Evolutionary conservation across 2,329 filamentous ascomycete genomes (phyloP), one percentile per base, ranked within the genome.

Genomic region (Simplicillium sp.): DNA sequence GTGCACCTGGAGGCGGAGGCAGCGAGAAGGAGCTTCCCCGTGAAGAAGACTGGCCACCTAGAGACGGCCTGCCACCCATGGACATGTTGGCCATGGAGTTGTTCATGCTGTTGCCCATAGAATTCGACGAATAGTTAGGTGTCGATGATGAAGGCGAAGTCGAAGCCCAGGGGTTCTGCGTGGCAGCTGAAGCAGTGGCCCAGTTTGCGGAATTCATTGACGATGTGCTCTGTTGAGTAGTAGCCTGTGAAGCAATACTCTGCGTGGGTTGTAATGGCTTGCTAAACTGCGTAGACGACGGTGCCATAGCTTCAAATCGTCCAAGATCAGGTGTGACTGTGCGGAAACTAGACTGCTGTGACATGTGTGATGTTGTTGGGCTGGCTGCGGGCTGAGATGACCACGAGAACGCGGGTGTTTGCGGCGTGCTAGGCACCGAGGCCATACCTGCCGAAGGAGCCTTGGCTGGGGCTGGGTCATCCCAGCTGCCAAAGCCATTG

Each of bases 201-300:
- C 74, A 75, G 59, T 76, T 69, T 42, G 76, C 62, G 13, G 68
- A 65, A 1, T 67, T 60, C 6, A 58, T 52, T 2, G 56, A 46
- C 11, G 48, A 39, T 33, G 31, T 33, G 12, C 7, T 15, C 17
- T 44, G 34, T 16, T 45, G 37, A 33, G 38, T 48, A 35, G 54
- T 47, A 38, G 60, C 44, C 34, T 55, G 50, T 35, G 50, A 51
- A 46, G 46, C 18, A 44, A 49, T 46, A 7, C 54, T 36, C 29
- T 50, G 52, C 15, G 57, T 57, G 2, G 73, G 71, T 41, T 73
- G 73, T 25, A 80, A 56, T 0, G 78, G 77, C 45, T 80, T 69
- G 2, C 77, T 80, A 53, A 71, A 82, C 55, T 83, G 78, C 2
- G 78, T 82, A 12, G 71, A 64, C 3, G 73, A 70, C 0, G 78